Conservation (phyloP, 129 eudicot species). For the Ambrosia artemisiifolia region DNA sequence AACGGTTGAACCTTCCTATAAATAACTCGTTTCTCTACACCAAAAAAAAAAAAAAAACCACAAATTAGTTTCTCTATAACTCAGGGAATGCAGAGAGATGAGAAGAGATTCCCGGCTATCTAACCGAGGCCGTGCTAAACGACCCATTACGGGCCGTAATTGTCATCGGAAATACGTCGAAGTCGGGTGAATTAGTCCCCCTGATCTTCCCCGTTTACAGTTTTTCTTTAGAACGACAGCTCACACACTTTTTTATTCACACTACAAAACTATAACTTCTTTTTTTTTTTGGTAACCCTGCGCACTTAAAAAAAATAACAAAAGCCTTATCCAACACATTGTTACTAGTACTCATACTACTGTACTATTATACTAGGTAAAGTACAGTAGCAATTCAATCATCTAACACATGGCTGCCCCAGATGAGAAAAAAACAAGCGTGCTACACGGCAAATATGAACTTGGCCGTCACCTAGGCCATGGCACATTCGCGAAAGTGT, state of each 20-base stretch:
- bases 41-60: not conserved
- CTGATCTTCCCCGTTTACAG: not conserved
- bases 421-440: not conserved
- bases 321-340: too few relatives aligned
- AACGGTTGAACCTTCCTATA: conserved; percentile 11
- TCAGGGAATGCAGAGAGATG: conserved; percentile 43
- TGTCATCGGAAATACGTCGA: conserved; percentile 44
- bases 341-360: too few relatives aligned
- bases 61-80: conserved; percentile 1
- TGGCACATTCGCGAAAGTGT: not conserved
- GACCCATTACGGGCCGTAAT: conserved; percentile 29
- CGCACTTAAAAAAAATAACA: too few relatives aligned
- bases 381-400: not conserved
- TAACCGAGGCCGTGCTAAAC: conserved; percentile 22
- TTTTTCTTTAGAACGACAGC: too few relatives aligned
- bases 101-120: conserved; percentile 33
- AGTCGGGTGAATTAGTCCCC: conserved; percentile 28
- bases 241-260: too few relatives aligned
- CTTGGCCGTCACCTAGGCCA: not conserved
- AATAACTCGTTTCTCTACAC: not conserved
- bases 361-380: too few relatives aligned
- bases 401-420: not conserved
- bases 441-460: not conserved
- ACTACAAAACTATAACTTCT: too few relatives aligned
- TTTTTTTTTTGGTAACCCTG: too few relatives aligned